Base-by-base conservation (phyloP, 768 basidiomycete species). In the Naematelia aurantialba region DNA sequence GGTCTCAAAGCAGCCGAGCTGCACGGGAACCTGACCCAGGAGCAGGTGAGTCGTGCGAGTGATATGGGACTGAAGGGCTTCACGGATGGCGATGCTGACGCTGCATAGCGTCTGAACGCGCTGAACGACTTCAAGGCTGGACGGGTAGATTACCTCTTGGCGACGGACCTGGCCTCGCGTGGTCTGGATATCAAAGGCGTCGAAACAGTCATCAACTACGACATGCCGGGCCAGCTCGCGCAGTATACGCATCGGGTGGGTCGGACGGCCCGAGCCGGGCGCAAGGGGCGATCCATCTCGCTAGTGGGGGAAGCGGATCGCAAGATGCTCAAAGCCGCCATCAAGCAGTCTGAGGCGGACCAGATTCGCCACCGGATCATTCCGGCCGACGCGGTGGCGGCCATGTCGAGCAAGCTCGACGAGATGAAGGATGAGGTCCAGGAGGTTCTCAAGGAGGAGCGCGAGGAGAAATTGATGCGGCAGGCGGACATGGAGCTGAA, bases 161-260 rank as follows among this genome's bases (percentile, higher is more conserved):
- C 93, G 2, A 99, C 96, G 0, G 96, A 98, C 75, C 80, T 99
- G 31, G 96, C 96, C 29, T 89, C 92, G 56, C 86, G 92, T 60
- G 90, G 96, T 77, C 82, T 99, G 26, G 94, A 98, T 78, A 96
- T 99, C 81, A 94, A 93, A 74, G 93, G 93, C 14, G 87, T 97
- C 24, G 90, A 98, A 73, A 92, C 91, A 1, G 91, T 99, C 62
- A 92, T 99, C 76, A 99, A 99, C 78, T 98, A 93, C 74, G 96
- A 99, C 75, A 96, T 98, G 94, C 96, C 96, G 10, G 83, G 84
- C 19, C 89, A 92, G 70, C 80, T 97, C 30, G 85, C 89, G 5
- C 91, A 92, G 69, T 99, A 99, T 78, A 83, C 97, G 29, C 96
- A 99, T 76, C 88, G 96, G 59, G 94, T 98, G 22, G 96, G 96